A percentile compares a stretch with the other conserved stretches of the same genome.
These are phyloP conservation scores for Citeromyces nyonsensis DNA, from an alignment of 805 yeast species.

Conservation along the genomic window DNA sequence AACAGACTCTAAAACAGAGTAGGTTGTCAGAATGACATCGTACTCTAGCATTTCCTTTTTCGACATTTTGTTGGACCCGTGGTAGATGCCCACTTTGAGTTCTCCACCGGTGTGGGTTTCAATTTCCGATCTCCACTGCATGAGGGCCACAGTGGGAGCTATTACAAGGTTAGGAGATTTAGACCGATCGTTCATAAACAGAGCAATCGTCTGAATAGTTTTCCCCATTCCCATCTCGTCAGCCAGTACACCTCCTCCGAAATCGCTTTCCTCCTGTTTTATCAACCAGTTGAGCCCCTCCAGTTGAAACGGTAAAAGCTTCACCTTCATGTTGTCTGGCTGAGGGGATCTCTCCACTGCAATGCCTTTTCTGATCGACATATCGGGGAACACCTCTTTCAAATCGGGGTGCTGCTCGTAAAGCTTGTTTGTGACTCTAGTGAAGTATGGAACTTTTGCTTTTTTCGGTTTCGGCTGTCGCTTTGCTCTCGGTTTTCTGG, in stretches of 20 bases:
- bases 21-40: slow-evolving; percentile 84
- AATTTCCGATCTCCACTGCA: slow-evolving; percentile 96
- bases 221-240: slow-evolving; percentile 99
- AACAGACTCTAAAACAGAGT: slow-evolving; percentile 81
- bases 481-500: slow-evolving; percentile 10
- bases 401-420: slow-evolving; percentile 72
- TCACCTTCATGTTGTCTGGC: slow-evolving; percentile 64
- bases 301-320: slow-evolving; percentile 74
- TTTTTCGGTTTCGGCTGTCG: slow-evolving; percentile 17
- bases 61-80: slow-evolving; percentile 70
- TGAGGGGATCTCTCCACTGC: slow-evolving; percentile 46
- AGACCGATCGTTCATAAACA: slow-evolving; percentile 53
- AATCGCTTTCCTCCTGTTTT: slow-evolving; percentile 65
- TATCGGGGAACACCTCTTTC: slow-evolving; percentile 50
- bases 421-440: slow-evolving; percentile 51
- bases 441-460: slow-evolving; percentile 52
- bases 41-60: slow-evolving; percentile 38
- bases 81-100: slow-evolving; percentile 58
- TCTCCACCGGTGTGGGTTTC: slow-evolving; percentile 65
- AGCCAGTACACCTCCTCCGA: slow-evolving; percentile 84
- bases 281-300: slow-evolving; percentile 90
- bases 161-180: slow-evolving; percentile 76
- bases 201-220: slow-evolving; percentile 88
- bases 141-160: slow-evolving; percentile 96
- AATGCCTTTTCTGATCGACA: slow-evolving; percentile 30